phyloP scores from a whole-genome alignment of 192 early-diverging fungal species.

The Powellomyces hirtus region DNA sequence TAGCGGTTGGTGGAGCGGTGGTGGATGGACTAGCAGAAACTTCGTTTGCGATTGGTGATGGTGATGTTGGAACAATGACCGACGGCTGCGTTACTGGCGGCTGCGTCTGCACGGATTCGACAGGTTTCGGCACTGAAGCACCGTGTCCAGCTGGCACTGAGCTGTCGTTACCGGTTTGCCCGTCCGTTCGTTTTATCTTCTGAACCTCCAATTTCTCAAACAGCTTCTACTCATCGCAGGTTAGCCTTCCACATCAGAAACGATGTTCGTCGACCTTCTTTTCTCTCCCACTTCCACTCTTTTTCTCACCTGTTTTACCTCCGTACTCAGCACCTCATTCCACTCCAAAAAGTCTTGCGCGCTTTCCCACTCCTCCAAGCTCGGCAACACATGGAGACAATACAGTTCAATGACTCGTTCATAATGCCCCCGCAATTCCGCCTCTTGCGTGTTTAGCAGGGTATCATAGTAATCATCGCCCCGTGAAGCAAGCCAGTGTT shows the following conservation, averaged over 20 bases:
- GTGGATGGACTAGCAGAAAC: neutral
- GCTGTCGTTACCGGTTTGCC: no score
- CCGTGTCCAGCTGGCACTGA: no score
- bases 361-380: conserved; percentile 16
- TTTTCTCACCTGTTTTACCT: neutral
- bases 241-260: neutral
- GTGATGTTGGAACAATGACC: neutral
- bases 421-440: conserved; percentile 18
- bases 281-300: neutral
- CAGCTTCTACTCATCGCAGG: neutral
- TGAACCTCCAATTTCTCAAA: neutral
- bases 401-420: conserved; percentile 31
- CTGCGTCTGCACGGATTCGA: neutral
- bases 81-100: neutral
- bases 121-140: no score
- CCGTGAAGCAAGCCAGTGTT: conserved; percentile 11
- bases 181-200: no score
- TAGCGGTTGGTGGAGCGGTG: neutral
- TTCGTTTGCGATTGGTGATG: neutral
- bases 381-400: conserved; percentile 20
- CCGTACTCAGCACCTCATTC: conserved; percentile 9
- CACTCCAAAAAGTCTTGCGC: conserved; percentile 28
- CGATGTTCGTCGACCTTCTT: neutral
- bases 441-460: neutral
- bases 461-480: neutral